These are phyloP conservation scores for Russula sp. DNA, from an alignment of 768 basidiomycete species.

Conservation along the genomic window DNA sequence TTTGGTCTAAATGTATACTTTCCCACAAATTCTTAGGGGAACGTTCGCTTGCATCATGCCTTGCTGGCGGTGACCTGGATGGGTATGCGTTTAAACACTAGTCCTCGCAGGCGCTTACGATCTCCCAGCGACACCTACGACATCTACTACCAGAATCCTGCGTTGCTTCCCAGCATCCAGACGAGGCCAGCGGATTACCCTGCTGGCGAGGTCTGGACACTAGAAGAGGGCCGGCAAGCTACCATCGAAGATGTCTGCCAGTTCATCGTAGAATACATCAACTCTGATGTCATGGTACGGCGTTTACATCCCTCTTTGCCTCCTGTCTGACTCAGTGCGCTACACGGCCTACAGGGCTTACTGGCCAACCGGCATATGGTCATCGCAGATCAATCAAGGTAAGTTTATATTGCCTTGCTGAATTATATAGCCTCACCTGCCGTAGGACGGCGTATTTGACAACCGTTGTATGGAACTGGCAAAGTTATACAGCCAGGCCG, in stretches of 20 bases:
- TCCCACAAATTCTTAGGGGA: conserved; percentile 40
- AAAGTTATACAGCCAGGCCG: conserved; percentile 62
- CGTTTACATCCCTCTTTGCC: no score
- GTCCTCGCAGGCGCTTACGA: background rate
- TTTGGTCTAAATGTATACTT: background rate
- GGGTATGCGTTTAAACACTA: conserved; percentile 45
- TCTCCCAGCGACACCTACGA: conserved; percentile 57
- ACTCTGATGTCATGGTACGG: conserved; percentile 72
- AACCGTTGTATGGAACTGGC: conserved; percentile 56
- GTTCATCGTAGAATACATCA: conserved; percentile 80
- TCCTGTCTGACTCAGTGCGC: background rate
- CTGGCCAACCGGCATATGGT: conserved; percentile 66
- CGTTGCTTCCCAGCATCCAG: conserved; percentile 52
- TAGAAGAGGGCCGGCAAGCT: conserved; percentile 34
- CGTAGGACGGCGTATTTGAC: conserved; percentile 61
- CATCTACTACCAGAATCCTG: conserved; percentile 51
- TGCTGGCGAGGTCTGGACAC: conserved; percentile 9
- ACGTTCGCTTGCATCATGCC: conserved; percentile 63
- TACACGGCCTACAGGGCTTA: conserved; percentile 50
- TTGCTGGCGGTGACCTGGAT: conserved; percentile 78
- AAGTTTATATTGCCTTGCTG: conserved; percentile 13
- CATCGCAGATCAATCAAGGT: conserved; percentile 78
- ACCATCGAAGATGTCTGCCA: conserved; percentile 70
- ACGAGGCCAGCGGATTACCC: conserved; percentile 44
- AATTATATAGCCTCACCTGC: background rate